Base-by-base conservation (phyloP, 495 filamentous ascomycete species). In the Mytilinidion resinicola region DNA sequence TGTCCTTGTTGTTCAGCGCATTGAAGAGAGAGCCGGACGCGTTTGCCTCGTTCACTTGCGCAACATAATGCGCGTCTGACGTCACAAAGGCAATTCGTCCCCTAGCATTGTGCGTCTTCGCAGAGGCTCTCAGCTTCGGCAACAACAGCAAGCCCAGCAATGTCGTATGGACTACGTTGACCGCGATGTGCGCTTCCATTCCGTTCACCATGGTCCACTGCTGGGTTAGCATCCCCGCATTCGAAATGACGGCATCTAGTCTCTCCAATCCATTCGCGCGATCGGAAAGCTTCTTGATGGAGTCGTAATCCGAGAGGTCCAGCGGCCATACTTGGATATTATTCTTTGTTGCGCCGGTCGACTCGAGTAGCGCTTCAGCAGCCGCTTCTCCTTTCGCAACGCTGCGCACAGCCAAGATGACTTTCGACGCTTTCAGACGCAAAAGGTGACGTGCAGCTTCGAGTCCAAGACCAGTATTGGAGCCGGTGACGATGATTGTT, bases 141-240 rank as follows among this genome's bases (percentile, higher is more conserved):
- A 78, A 57, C 37, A 78, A 11, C 15, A 74, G 59, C 9, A 75
- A 51, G 1, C 71, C 74, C 51, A 80, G 66, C 34, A 80, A 56
- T 30, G 80, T 71, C 1, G 77, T 77, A 8, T 70, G 71, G 33
- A 78, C 60, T 3, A 80, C 78, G 0, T 85, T 85, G 34, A 82
- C 76, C 1, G 78, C 77, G 46, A 83, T 72, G 30, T 66, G 72
- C 12, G 56, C 68, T 67, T 82, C 77, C 34, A 73, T 73, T 1
- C 72, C 77, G 30, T 76, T 74, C 7, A 58, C 66, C 0, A 64
- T 33, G 10, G 47, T 9, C 34, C 63, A 78, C 15, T 63, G 44
- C 19, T 66, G 47, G 1, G 72, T 70, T n/a, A 69, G 67, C 5
- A 80, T 51, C 7, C 70, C 78, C 1, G 80, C 78, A 57, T 81